Evolutionary conservation across 306 rosid species (phyloP).

Genomic region (Cucumis melo): DNA sequence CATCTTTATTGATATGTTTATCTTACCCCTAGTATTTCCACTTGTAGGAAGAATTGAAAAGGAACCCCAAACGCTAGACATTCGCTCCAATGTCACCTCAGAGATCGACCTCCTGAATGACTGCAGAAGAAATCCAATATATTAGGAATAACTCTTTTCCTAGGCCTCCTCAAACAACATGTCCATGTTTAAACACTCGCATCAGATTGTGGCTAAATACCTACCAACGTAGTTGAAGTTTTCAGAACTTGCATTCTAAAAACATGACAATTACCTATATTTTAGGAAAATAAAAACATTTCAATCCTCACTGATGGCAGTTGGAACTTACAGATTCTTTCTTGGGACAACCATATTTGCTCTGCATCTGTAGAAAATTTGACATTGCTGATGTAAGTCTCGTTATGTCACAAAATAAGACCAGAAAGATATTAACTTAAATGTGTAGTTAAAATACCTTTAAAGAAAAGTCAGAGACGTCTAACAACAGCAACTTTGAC

Average conservation of each 20-base stretch:
- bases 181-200: background rate
- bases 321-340: constrained; percentile 42
- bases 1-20: background rate
- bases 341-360: constrained; percentile 60
- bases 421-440: background rate
- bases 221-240: background rate
- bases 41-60: constrained; percentile 46
- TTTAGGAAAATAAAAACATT: background rate
- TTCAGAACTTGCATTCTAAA: background rate
- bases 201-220: background rate
- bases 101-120: constrained; percentile 55
- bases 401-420: constrained; percentile 6
- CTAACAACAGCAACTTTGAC: constrained; percentile 69
- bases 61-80: constrained; percentile 55
- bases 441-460: constrained; percentile 33
- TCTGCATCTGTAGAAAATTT: constrained; percentile 56
- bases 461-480: constrained; percentile 54
- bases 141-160: constrained; percentile 5
- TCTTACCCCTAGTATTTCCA: constrained; percentile 49
- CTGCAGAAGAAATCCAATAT: constrained; percentile 31
- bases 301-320: background rate
- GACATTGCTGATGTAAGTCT: constrained; percentile 11
- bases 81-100: constrained; percentile 47
- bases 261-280: background rate
- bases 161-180: constrained; percentile 4